Conservation (phyloP, 345 rosid species). For the Lumnitzera littorea region DNA sequence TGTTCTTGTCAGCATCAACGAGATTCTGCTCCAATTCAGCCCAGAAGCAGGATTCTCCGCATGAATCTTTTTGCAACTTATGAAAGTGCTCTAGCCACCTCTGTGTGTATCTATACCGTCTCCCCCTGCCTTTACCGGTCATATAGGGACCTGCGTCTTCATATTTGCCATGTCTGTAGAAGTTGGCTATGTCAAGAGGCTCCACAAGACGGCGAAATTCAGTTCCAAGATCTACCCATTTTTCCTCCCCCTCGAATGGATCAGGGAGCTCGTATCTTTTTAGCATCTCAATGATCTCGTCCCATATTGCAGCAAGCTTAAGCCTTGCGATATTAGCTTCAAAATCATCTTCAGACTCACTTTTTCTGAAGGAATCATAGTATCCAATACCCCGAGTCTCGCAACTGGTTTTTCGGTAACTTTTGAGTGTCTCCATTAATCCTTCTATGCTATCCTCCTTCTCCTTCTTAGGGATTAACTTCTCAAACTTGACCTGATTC, state of each 20-base stretch:
- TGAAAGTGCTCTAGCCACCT: slow-evolving; percentile 49
- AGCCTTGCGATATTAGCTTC: slow-evolving; percentile 59
- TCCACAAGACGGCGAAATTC: slow-evolving; percentile 46
- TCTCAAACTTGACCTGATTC: slow-evolving; percentile 22
- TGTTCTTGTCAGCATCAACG: not conserved
- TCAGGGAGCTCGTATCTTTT: slow-evolving; percentile 61
- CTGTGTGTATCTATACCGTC: slow-evolving; percentile 47
- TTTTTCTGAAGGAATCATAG: slow-evolving; percentile 54
- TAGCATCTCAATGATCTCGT: slow-evolving; percentile 60
- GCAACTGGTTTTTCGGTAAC: slow-evolving; percentile 27
- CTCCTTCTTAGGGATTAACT: too few species aligned
- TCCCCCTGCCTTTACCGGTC: slow-evolving; percentile 48
- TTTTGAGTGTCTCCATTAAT: slow-evolving; percentile 10
- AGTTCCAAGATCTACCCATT: slow-evolving; percentile 41
- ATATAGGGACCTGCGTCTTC: slow-evolving; percentile 78
- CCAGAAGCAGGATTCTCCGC: slow-evolving; percentile 59
- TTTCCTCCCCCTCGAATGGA: slow-evolving; percentile 29
- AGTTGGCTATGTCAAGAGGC: slow-evolving; percentile 75
- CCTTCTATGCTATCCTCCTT: slow-evolving; percentile 19
- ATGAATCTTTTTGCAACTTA: slow-evolving; percentile 11
- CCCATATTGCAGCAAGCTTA: slow-evolving; percentile 60
- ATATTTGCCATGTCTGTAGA: slow-evolving; percentile 61
- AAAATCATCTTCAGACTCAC: slow-evolving; percentile 36
- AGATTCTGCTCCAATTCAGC: slow-evolving; percentile 72
- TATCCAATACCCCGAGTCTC: slow-evolving; percentile 30